Evolutionary conservation across 805 yeast genomes (phyloP).

Genomic region (Diddensiella santjacobensis): DNA sequence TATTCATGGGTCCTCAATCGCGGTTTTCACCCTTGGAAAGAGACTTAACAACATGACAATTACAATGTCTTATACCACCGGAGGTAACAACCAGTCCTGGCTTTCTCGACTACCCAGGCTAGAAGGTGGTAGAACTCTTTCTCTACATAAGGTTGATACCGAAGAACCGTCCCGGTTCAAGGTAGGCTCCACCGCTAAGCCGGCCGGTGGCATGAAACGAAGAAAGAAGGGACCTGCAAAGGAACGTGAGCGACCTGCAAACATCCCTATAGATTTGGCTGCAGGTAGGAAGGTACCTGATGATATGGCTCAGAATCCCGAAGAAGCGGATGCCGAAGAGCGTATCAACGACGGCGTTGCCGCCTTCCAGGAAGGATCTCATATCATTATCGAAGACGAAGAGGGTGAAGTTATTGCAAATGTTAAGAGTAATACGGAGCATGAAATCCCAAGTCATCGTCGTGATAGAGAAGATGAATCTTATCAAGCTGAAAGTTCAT

Average conservation of each 20-base stretch:
- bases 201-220: conserved; percentile 27
- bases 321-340: conserved; percentile 23
- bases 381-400: conserved; percentile 73
- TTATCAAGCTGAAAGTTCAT: conserved; percentile 23
- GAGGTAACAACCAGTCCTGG: conserved; percentile 68
- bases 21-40: conserved; percentile 72
- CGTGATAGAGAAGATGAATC: neutral
- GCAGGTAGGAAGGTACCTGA: conserved; percentile 17
- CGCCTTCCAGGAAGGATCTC: conserved; percentile 67
- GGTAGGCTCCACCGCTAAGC: conserved; percentile 15
- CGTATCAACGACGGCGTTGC: conserved; percentile 28
- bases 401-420: conserved; percentile 76
- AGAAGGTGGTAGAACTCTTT: conserved; percentile 66
- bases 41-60: conserved; percentile 88
- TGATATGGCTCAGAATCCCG: conserved; percentile 17
- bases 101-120: conserved; percentile 78
- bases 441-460: neutral
- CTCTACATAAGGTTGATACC: conserved; percentile 81
- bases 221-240: conserved; percentile 21
- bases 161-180: conserved; percentile 36
- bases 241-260: conserved; percentile 25
- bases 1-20: conserved; percentile 90
- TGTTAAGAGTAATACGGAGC: conserved; percentile 31
- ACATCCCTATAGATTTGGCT: conserved; percentile 23
- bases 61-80: conserved; percentile 83